A percentile compares a stretch with the other conserved stretches of the same genome.
These are phyloP conservation scores for Aspergillus terreus DNA, from an alignment of 2,329 filamentous ascomycete genomes.

Conservation along the genomic window DNA sequence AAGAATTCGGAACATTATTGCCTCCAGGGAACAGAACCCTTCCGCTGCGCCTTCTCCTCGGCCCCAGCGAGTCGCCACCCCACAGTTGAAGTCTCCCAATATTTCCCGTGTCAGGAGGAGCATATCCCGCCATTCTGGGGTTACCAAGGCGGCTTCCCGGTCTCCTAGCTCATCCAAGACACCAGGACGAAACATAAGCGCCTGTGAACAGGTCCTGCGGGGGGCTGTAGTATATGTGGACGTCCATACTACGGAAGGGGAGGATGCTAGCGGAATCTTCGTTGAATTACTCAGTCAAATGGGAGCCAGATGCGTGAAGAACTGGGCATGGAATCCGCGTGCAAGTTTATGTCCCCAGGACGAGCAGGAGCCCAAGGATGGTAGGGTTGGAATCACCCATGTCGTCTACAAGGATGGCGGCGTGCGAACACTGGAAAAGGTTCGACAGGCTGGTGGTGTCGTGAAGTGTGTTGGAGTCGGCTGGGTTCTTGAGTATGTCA, in stretches of 20 bases:
- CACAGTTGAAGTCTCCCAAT: constrained; percentile 12
- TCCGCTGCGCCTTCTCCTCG: constrained; percentile 23
- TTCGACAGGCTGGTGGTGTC: constrained; percentile 65
- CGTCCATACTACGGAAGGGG: constrained; percentile 76
- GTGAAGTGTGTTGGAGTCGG: constrained; percentile 83
- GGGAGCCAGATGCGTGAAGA: constrained; percentile 74
- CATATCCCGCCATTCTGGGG: constrained; percentile 1
- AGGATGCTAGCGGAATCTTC: constrained; percentile 77
- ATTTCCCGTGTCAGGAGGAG: constrained; percentile 12
- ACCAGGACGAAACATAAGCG: constrained; percentile 20
- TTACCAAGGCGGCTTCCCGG: constrained; percentile 12
- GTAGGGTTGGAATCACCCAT: constrained; percentile 74
- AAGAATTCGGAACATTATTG: constrained; percentile 21
- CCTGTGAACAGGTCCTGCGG: constrained; percentile 48
- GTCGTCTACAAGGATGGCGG: constrained; percentile 87
- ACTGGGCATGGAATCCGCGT: constrained; percentile 71
- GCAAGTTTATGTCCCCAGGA: constrained; percentile 36
- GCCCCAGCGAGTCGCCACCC: constrained; percentile 16
- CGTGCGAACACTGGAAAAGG: constrained; percentile 75
- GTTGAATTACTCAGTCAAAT: constrained; percentile 74
- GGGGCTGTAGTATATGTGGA: constrained; percentile 80
- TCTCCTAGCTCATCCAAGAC: constrained; percentile 26
- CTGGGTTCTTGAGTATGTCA: constrained; percentile 81
- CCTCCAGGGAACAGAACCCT: constrained; percentile 17
- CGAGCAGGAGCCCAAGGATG: constrained; percentile 28